Percentiles rank a stretch among this genome's conserved stretches.
Conservation (phyloP, 495 filamentous ascomycete genomes). For the Parathielavia appendiculata region DNA sequence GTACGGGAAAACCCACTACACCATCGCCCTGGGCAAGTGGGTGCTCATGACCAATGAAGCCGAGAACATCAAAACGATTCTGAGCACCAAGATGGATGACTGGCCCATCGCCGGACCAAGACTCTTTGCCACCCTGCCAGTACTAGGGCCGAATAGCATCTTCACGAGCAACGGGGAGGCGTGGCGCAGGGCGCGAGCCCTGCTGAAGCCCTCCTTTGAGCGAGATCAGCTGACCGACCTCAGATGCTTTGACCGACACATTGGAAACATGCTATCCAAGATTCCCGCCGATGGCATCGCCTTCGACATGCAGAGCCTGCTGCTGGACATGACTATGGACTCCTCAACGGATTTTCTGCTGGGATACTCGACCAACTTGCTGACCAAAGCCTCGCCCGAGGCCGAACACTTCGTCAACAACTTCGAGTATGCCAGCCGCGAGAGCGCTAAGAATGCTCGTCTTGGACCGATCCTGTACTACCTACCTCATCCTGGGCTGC, state of each 20-base stretch:
- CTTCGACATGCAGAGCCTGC: constrained; percentile 59
- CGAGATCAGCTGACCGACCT: constrained; percentile 49
- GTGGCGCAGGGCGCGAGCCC: constrained; percentile 53
- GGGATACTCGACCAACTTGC: constrained; percentile 37
- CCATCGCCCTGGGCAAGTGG: constrained; percentile 25
- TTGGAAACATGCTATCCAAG: constrained; percentile 47
- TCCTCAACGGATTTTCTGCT: constrained; percentile 60
- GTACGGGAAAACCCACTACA: constrained; percentile 33
- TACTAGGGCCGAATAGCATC: constrained; percentile 47
- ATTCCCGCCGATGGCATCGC: constrained; percentile 35
- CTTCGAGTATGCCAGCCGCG: constrained; percentile 37
- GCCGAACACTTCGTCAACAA: constrained; percentile 34
- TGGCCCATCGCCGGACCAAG: constrained; percentile 36
- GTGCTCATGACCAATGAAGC: constrained; percentile 58
- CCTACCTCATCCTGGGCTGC: constrained; percentile 47
- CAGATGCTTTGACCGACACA: constrained; percentile 52
- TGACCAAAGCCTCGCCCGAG: constrained; percentile 29
- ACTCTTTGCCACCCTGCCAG: constrained; percentile 28
- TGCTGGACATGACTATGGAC: constrained; percentile 61
- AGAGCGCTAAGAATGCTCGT: constrained; percentile 41
- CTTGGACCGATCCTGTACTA: constrained; percentile 52
- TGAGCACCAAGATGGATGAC: constrained; percentile 64
- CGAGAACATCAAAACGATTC: constrained; percentile 67
- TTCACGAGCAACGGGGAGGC: constrained; percentile 65
- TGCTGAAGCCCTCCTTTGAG: constrained; percentile 46